phyloP scores from a whole-genome alignment of 2,329 filamentous ascomycete genomes.

The Cordyceps pruinosa region DNA sequence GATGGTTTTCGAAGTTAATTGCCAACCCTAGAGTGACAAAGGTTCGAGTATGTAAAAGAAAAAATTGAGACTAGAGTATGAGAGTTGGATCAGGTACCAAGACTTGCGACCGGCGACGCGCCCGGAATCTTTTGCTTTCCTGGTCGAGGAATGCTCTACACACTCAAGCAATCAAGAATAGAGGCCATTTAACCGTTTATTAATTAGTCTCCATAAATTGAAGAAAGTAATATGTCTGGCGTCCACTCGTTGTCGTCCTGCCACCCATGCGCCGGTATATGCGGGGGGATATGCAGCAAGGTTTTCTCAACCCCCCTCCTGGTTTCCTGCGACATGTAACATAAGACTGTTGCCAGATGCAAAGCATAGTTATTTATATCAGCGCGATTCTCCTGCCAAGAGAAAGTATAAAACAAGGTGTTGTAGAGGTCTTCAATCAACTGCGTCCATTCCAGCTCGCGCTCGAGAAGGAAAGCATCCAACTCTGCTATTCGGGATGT shows the following conservation, averaged over 20 bases:
- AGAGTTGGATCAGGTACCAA: too few relatives aligned
- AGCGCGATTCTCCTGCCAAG: too few relatives aligned
- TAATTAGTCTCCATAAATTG: not conserved
- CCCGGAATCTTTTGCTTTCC: too few relatives aligned
- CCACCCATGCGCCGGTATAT: not conserved
- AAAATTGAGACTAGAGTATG: too few relatives aligned
- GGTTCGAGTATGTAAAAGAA: too few relatives aligned
- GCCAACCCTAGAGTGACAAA: too few relatives aligned
- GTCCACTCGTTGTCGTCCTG: not conserved
- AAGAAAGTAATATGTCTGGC: not conserved
- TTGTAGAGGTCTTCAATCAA: not conserved
- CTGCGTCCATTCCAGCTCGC: not conserved
- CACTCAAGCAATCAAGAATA: too few relatives aligned
- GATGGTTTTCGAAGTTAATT: too few relatives aligned
- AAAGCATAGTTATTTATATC: not conserved
- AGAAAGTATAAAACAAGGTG: not conserved
- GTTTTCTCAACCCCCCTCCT: not conserved
- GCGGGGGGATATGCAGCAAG: not conserved
- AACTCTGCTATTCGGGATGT: not conserved
- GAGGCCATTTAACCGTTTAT: not conserved
- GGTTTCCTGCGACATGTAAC: slow-evolving; percentile 1
- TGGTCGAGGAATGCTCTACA: too few relatives aligned
- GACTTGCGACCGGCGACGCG: too few relatives aligned
- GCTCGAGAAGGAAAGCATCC: not conserved
- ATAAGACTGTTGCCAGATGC: not conserved